phyloP scores from a whole-genome alignment of 2,329 filamentous ascomycete species.

The Fusarium sp. region DNA sequence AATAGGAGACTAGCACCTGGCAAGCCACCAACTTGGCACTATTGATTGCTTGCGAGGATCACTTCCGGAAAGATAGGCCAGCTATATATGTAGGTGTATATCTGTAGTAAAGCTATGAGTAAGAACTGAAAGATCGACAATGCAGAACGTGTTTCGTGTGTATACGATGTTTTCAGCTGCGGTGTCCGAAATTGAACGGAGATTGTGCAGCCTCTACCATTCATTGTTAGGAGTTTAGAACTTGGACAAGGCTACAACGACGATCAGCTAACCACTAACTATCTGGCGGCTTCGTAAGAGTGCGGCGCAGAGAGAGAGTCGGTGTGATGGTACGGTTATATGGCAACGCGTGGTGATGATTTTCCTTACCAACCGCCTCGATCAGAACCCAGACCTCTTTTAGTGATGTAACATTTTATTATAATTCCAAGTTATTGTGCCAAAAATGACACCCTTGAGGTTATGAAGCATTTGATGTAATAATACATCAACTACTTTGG shows the following conservation, averaged over 20 bases:
- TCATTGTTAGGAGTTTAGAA: neutral
- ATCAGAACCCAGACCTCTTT: too few species aligned
- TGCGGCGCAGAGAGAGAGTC: neutral
- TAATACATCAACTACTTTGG: too few species aligned
- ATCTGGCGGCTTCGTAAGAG: neutral
- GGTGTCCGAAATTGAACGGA: neutral
- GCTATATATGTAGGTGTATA: neutral
- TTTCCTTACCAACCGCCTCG: too few species aligned
- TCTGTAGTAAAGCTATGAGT: neutral
- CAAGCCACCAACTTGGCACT: neutral
- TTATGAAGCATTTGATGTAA: too few species aligned
- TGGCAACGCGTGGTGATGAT: neutral
- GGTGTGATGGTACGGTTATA: constrained; percentile 3
- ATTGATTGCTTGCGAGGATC: neutral
- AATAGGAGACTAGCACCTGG: neutral
- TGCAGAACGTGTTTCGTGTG: neutral
- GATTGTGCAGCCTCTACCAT: neutral
- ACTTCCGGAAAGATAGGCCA: neutral
- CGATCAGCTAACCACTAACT: neutral
- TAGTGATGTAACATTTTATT: too few species aligned
- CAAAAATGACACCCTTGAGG: too few species aligned
- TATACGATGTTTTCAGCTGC: neutral
- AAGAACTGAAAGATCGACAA: neutral
- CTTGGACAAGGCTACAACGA: neutral
- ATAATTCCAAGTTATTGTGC: too few species aligned